Base-by-base conservation (phyloP, 2,329 filamentous ascomycete genomes). In the Xylariaceae sp. region DNA sequence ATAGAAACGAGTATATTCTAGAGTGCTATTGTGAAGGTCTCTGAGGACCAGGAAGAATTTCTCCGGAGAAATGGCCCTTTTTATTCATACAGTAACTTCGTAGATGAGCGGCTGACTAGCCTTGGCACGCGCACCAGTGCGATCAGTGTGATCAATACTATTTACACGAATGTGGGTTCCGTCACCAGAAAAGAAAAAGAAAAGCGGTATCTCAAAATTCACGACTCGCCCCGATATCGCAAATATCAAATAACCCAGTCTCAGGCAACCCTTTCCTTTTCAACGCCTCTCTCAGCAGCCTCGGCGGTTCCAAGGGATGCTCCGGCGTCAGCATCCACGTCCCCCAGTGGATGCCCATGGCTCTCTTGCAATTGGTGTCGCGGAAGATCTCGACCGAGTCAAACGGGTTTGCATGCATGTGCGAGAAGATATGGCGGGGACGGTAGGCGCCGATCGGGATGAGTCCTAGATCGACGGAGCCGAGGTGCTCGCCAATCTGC, bases 401-500 rank as follows among this genome's bases (percentile, higher is more conserved):
- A 61, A 84, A 85, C 0, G 92, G 92, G 68, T 95, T 88, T 7
- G 88, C 87, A 69, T 97, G 92, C 79, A 95, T 85, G 18, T 84
- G 75, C 44, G 85, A 90, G 76, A 94, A 92, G 58, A 94, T 69
- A 53, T 70, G 71, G 21, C 88, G 78, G 0, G 88, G 88, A 55
- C 82, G 77, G 70, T 96, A 96, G 1, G 92, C 92, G 49, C 92
- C 92, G 62, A 97, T 96, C 37, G 92, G 92, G 60, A 97, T 94
- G 51, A 96, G 74, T 0, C 92, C 92, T 6, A 97, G 80, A 68
- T 96, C 90, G 65, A 96, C 96, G 0, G 90, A 89, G 0, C 92
- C 92, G 32, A 89, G 80, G 49, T 86, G 79, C 15, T 83, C 73
- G 57, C 92, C 92, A 58, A 96, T 91, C 69, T 95, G 80, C 58